Conservation (phyloP, 1,284 basidiomycete species). For the Hymenochaete sp. region DNA sequence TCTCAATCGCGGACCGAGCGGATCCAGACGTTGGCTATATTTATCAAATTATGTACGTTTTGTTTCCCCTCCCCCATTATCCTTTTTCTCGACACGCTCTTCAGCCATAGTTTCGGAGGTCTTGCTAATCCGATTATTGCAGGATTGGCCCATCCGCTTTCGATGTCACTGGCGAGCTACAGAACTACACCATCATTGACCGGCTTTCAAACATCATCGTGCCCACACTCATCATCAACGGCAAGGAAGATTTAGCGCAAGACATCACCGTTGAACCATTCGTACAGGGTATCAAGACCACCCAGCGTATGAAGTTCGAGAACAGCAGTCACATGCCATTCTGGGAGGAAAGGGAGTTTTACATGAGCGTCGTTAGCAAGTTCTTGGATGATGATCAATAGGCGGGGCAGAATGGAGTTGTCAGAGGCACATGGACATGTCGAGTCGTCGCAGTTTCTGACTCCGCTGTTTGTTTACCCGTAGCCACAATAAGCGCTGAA, state of each 20-base stretch:
- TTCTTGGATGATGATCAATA: no score
- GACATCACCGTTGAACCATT: constrained; percentile 37
- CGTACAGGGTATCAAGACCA: constrained; percentile 35
- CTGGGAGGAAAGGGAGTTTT: constrained; percentile 39
- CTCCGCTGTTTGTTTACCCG: no score
- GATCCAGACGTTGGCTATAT: constrained; percentile 49
- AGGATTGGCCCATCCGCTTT: constrained; percentile 50
- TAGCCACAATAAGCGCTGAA: no score
- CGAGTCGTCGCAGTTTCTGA: no score
- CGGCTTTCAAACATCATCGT: constrained; percentile 36
- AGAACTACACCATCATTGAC: constrained; percentile 38
- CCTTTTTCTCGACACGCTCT: no score
- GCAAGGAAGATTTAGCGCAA: constrained; percentile 41
- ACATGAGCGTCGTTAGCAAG: constrained; percentile 31
- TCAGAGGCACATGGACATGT: no score
- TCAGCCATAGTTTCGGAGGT: no score
- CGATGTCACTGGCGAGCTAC: constrained; percentile 38
- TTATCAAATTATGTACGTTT: constrained; percentile 37
- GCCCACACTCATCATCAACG: constrained; percentile 45
- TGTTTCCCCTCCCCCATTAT: background rate
- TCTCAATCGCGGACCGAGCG: constrained; percentile 26
- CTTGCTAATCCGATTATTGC: no score
- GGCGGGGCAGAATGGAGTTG: no score
- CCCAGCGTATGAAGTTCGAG: constrained; percentile 41
- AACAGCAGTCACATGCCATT: constrained; percentile 38